Evolutionary conservation across 1,139 yeast genomes (phyloP).

Genomic region (Nakaseomyces uthaithaninus): DNA sequence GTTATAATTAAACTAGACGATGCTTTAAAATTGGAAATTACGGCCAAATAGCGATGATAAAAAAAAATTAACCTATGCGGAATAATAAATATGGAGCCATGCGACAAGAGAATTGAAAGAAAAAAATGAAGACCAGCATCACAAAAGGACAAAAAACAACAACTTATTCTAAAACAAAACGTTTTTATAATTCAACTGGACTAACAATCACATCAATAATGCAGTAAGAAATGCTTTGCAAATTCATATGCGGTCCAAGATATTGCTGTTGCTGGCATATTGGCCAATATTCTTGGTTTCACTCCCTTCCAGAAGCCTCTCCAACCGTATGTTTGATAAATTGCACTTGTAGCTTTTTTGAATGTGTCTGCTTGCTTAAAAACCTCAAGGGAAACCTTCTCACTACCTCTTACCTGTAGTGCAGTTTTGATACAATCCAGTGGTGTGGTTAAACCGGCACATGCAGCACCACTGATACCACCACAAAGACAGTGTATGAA

Average conservation of each 20-base stretch:
- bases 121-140: too few species aligned
- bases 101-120: too few species aligned
- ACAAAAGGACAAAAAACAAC: too few species aligned
- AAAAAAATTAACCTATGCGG: too few species aligned
- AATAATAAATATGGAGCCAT: too few species aligned
- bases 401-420: constrained; percentile 46
- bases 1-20: too few species aligned
- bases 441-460: constrained; percentile 94
- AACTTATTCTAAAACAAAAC: too few species aligned
- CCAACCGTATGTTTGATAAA: constrained; percentile 58
- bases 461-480: constrained; percentile 92
- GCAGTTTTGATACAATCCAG: constrained; percentile 89
- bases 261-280: constrained; percentile 95
- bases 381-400: constrained; percentile 35
- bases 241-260: constrained; percentile 98
- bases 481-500: constrained; percentile 87
- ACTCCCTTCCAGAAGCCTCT: constrained; percentile 73
- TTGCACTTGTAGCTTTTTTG: constrained; percentile 58
- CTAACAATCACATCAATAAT: too few species aligned
- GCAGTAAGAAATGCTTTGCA: constrained; percentile 50
- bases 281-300: constrained; percentile 83
- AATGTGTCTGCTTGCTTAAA: constrained; percentile 61
- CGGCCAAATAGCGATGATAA: too few species aligned
- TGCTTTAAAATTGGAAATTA: too few species aligned
- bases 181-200: too few species aligned